These are phyloP conservation scores for Ascoidea asiatica DNA, from an alignment of 805 yeast genomes.

Conservation along the genomic window DNA sequence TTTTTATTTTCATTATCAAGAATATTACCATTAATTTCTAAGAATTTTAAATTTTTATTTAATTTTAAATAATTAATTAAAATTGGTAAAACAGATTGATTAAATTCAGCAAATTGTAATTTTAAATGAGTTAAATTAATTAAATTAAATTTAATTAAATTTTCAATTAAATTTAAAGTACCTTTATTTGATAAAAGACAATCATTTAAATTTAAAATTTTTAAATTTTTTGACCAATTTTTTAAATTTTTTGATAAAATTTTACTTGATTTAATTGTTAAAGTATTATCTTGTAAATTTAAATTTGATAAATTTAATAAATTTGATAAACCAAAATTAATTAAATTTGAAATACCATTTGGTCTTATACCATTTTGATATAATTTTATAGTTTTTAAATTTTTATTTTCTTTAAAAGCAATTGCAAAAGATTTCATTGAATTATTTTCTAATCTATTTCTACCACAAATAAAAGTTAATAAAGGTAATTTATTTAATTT, in stretches of 20 bases:
- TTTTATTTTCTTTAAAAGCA: slow-evolving; percentile 70
- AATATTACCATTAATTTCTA: slow-evolving; percentile 90
- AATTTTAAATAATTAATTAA: slow-evolving; percentile 39
- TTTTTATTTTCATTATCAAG: slow-evolving; percentile 78
- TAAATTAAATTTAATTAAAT: slow-evolving; percentile 27
- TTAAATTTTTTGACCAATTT: slow-evolving; percentile 47
- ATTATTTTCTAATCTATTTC: slow-evolving; percentile 95
- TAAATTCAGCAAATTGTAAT: slow-evolving; percentile 84
- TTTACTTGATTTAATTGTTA: slow-evolving; percentile 55
- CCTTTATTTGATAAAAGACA: slow-evolving; percentile 77
- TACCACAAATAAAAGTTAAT: slow-evolving; percentile 87
- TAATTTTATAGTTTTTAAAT: slow-evolving; percentile 59
- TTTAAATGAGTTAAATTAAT: slow-evolving; percentile 43
- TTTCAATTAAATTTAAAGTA: slow-evolving; percentile 37
- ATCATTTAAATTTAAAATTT: slow-evolving; percentile 79
- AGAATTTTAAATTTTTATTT: slow-evolving; percentile 40
- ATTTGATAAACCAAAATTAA: slow-evolving; percentile 55
- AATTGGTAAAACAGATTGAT: slow-evolving; percentile 44
- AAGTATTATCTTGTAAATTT: slow-evolving; percentile 92
- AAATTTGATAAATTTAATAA: slow-evolving; percentile 50
- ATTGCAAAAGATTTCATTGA: slow-evolving; percentile 75
- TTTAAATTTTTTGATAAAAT: slow-evolving; percentile 49
- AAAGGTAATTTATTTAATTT: slow-evolving; percentile 32
- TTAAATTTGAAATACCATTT: slow-evolving; percentile 67
- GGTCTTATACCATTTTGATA: slow-evolving; percentile 98